Evolutionary conservation across 345 rosid species (phyloP), one percentile per base, ranked within the genome.

Genomic region (Garcia nutans): DNA sequence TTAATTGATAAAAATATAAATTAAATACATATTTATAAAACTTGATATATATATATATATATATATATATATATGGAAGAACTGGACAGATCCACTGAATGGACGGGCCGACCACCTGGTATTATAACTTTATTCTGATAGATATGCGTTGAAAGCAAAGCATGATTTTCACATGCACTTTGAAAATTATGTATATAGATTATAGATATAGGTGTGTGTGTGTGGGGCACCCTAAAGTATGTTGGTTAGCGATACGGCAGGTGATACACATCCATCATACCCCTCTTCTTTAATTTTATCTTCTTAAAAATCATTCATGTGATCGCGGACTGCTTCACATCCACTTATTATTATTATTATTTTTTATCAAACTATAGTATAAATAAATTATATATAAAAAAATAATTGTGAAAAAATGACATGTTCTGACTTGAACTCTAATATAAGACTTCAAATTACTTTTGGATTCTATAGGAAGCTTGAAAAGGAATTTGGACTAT

Each of bases 51-150:
- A 37, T 3, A 4, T 1, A 33, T 1, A 28, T 1, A 28, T 28
- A 28, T 28, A 28, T 28, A 28, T 28, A n/a, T n/a, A n/a, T n/a
- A n/a, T n/a, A n/a, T n/a, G n/a, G 31, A 28, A 28, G 31, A 28
- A 28, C 31, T 28, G 31, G 31, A 28, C 31, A 28, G 31, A 28
- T 28, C 31, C 44, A 77, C 10, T 20, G 73, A 60, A 61, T 80
- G 81, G 82, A 78, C 79, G 84, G 82, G 72, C 79, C 72, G 83
- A 75, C 79, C 81, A 64, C 78, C 79, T 67, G 78, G 79, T 85
- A 66, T 76, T 80, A 75, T 54, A 73, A 71, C 79, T 79, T 77
- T 68, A 74, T 52, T 68, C 65, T 73, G 71, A 80, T 76, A 31
- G 1, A 8, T 76, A 24, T 31, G 59, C 31, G 68, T 76, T 49